Percentiles rank a stretch among this genome's conserved stretches.
Conservation (phyloP, 1,139 yeast genomes). For the Yamadazyma sp. region DNA sequence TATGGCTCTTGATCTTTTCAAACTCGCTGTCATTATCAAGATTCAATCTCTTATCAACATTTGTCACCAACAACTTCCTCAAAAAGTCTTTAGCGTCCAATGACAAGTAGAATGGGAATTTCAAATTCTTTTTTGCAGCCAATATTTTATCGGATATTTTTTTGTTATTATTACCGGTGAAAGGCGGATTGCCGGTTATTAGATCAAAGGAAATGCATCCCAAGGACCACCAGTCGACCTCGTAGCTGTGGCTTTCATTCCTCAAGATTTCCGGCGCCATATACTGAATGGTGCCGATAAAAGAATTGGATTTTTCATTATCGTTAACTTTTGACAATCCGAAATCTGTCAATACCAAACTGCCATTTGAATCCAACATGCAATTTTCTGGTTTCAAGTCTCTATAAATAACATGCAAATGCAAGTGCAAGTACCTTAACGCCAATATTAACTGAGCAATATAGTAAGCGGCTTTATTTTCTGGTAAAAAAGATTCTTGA, state of each 20-base stretch:
- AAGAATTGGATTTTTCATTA: slow-evolving; percentile 58
- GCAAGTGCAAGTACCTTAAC: slow-evolving; percentile 67
- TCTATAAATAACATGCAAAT: slow-evolving; percentile 81
- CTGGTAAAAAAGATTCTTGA: slow-evolving; percentile 53
- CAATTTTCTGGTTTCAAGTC: slow-evolving; percentile 96
- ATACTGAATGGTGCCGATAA: slow-evolving; percentile 93
- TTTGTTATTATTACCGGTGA: slow-evolving; percentile 85
- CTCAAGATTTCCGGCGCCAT: slow-evolving; percentile 94
- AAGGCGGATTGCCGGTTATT: slow-evolving; percentile 91
- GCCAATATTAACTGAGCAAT: slow-evolving; percentile 88
- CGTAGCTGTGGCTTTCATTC: slow-evolving; percentile 81
- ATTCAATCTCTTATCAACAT: slow-evolving; percentile 72
- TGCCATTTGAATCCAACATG: slow-evolving; percentile 74
- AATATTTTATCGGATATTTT: slow-evolving; percentile 79
- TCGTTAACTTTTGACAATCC: slow-evolving; percentile 80
- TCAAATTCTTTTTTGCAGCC: slow-evolving; percentile 60
- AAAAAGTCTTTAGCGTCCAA: slow-evolving; percentile 84
- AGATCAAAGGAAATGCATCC: slow-evolving; percentile 89
- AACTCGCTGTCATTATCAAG: slow-evolving; percentile 51
- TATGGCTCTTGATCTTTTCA: slow-evolving; percentile 58
- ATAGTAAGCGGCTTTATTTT: slow-evolving; percentile 76
- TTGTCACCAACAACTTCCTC: slow-evolving; percentile 69
- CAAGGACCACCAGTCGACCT: slow-evolving; percentile 97
- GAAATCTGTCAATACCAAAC: slow-evolving; percentile 85
- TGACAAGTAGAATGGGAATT: slow-evolving; percentile 79